Conservation (phyloP, 164 flowering plant genomes). For the Malania oleifera region DNA sequence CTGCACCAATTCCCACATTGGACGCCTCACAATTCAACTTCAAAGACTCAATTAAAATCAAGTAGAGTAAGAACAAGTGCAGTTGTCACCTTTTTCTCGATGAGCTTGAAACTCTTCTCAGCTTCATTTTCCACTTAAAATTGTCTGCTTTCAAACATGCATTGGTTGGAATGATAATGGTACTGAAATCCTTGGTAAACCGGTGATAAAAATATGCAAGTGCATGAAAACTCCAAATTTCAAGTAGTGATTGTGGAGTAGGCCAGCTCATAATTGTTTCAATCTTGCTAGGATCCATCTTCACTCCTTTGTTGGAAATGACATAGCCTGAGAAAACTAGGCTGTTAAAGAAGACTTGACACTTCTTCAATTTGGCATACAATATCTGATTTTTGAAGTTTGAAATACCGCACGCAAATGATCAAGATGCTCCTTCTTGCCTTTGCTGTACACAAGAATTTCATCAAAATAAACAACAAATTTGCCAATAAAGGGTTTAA, state of each 20-base stretch:
- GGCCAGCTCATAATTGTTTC: background rate
- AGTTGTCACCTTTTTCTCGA: background rate
- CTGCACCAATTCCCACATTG: background rate
- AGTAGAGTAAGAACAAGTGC: background rate
- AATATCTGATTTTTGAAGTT: too few relatives aligned
- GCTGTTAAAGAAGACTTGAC: too few relatives aligned
- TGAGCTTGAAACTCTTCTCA: background rate
- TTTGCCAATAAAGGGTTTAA: too few relatives aligned
- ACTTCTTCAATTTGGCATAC: too few relatives aligned
- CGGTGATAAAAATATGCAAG: background rate
- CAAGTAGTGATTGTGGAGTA: background rate
- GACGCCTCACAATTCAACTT: background rate
- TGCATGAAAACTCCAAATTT: background rate
- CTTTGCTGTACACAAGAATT: too few relatives aligned
- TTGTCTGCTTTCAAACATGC: too few relatives aligned
- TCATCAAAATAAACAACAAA: too few relatives aligned
- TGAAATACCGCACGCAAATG: too few relatives aligned
- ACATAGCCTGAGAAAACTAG: background rate
- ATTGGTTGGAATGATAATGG: too few relatives aligned
- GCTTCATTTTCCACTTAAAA: background rate
- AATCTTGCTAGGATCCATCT: background rate
- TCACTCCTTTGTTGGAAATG: background rate
- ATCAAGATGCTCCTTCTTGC: too few relatives aligned
- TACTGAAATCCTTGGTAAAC: too few relatives aligned
- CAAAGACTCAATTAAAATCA: background rate